A percentile compares a stretch with the other conserved stretches of the same genome.
Conservation (phyloP, 306 rosid species). For the Prunus padus region DNA sequence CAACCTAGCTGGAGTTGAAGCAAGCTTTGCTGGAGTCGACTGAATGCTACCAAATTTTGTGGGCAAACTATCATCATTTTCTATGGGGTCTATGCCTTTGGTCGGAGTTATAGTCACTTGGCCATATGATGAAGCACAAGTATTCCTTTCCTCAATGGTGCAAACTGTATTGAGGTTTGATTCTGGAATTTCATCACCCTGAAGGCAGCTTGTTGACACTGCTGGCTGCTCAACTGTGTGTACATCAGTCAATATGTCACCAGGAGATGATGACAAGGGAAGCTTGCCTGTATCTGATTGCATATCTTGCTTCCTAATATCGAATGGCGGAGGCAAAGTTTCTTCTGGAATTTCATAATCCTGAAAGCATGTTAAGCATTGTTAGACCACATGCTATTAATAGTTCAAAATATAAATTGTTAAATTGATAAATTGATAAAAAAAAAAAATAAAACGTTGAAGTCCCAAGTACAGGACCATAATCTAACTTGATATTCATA, state of each 20-base stretch:
- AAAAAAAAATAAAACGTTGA: not conserved
- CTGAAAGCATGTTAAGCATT: conserved; percentile 36
- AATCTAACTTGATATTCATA: not conserved
- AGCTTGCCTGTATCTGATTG: conserved; percentile 8
- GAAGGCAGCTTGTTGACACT: conserved; percentile 20
- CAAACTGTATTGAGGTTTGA: conserved; percentile 14
- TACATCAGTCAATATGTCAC: conserved; percentile 10
- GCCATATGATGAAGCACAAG: conserved; percentile 17
- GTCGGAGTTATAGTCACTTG: conserved; percentile 40
- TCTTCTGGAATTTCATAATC: conserved; percentile 69
- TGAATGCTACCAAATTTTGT: conserved; percentile 13
- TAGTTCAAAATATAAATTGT: not conserved
- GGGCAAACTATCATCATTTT: conserved; percentile 26
- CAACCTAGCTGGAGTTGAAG: conserved; percentile 28
- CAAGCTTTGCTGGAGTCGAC: conserved; percentile 54
- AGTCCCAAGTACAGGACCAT: not conserved
- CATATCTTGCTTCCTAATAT: conserved; percentile 19
- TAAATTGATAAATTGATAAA: not conserved
- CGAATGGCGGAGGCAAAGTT: conserved; percentile 69
- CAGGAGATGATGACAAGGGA: conserved; percentile 10
- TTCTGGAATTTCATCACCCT: conserved; percentile 23
- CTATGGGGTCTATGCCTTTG: conserved; percentile 27
- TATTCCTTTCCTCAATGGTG: not conserved
- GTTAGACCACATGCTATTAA: conserved; percentile 18
- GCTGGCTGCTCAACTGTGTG: conserved; percentile 19